Conservation (phyloP, 1,139 yeast species). For the Debaryomyces robertsiae region DNA sequence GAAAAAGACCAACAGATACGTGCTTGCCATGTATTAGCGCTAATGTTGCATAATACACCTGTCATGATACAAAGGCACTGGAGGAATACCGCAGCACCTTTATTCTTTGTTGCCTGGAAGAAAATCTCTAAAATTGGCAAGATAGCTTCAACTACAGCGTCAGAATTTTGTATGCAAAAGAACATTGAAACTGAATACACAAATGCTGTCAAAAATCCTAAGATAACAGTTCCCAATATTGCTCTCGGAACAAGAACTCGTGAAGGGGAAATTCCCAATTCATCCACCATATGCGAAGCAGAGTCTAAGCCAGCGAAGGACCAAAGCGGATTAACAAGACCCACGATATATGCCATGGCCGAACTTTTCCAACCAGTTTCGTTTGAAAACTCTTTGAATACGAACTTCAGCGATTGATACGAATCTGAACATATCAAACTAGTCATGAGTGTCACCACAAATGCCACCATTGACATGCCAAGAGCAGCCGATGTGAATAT, state of each 20-base stretch:
- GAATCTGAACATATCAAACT: slow-evolving; percentile 60
- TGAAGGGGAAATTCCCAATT: slow-evolving; percentile 55
- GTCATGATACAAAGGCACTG: slow-evolving; percentile 61
- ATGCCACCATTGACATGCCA: slow-evolving; percentile 57
- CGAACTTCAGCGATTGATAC: slow-evolving; percentile 59
- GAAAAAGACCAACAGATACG: slow-evolving; percentile 78
- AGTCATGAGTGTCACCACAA: slow-evolving; percentile 55
- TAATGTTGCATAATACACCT: slow-evolving; percentile 69
- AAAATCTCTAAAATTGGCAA: slow-evolving; percentile 66
- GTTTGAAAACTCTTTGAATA: slow-evolving; percentile 61
- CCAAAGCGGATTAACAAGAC: slow-evolving; percentile 70
- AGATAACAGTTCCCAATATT: slow-evolving; percentile 64
- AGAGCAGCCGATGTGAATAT: slow-evolving; percentile 53
- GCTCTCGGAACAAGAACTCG: slow-evolving; percentile 59
- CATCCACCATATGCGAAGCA: slow-evolving; percentile 74
- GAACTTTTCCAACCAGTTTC: slow-evolving; percentile 65
- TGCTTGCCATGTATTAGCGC: slow-evolving; percentile 78
- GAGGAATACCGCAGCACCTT: slow-evolving; percentile 60
- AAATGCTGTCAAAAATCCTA: slow-evolving; percentile 65
- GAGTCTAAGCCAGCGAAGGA: slow-evolving; percentile 69
- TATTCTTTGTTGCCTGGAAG: slow-evolving; percentile 57
- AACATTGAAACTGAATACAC: slow-evolving; percentile 63
- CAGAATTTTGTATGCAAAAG: slow-evolving; percentile 57
- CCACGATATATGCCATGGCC: slow-evolving; percentile 66
- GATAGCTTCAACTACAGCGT: slow-evolving; percentile 52